These are phyloP conservation scores for Cladosporium velox DNA, from an alignment of 2,329 filamentous ascomycete species.

Conservation along the genomic window DNA sequence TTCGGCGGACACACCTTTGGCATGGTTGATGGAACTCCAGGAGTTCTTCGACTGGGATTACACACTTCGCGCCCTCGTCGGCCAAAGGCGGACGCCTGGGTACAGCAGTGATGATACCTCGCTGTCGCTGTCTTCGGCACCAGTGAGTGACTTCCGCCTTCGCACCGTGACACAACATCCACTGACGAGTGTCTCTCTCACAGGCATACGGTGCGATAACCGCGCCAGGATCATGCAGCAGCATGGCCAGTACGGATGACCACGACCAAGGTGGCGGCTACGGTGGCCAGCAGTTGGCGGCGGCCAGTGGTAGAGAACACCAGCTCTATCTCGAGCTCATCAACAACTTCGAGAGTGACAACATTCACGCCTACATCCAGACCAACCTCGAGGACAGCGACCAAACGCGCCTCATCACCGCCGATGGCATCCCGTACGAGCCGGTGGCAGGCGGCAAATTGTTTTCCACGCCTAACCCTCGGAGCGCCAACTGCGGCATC, in stretches of 20 bases:
- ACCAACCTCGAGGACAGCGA: constrained; percentile 43
- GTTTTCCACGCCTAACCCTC: constrained; percentile 36
- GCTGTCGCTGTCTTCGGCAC: not conserved
- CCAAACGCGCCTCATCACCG: constrained; percentile 43
- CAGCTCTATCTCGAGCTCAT: constrained; percentile 33
- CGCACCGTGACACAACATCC: not conserved
- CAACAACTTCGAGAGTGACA: constrained; percentile 43
- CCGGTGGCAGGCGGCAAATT: constrained; percentile 35
- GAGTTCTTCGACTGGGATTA: too few species aligned
- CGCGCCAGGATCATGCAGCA: not conserved
- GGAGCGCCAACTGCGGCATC: constrained; percentile 42
- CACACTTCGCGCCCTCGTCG: not conserved
- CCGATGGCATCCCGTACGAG: constrained; percentile 42
- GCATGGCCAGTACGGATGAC: not conserved
- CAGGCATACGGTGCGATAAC: not conserved
- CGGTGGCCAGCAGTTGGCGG: not conserved
- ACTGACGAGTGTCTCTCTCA: not conserved
- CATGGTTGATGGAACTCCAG: not conserved
- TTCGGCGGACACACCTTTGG: not conserved
- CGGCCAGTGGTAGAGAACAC: not conserved
- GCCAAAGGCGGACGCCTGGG: not conserved
- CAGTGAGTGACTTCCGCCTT: not conserved
- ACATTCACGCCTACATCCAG: constrained; percentile 45
- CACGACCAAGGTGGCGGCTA: not conserved
- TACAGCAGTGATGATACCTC: not conserved